Evolutionary conservation across 1,284 basidiomycete species (phyloP), one percentile per base, ranked within the genome.

Genomic region (Leccinum ponderosum): DNA sequence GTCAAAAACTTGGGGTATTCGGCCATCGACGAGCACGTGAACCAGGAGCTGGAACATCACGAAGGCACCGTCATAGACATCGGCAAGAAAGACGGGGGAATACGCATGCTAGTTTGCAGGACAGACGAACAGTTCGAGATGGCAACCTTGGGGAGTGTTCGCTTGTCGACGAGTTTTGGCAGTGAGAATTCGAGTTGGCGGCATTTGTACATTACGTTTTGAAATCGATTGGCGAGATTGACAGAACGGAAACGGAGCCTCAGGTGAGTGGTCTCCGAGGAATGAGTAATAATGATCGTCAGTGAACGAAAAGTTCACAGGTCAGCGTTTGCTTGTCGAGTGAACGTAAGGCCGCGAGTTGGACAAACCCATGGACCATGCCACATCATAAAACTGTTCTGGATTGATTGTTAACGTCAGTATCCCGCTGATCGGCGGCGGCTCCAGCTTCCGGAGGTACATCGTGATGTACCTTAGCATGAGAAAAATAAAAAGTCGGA

Each of bases 121-220:
- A 90, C 88, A 12, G 84, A 90, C 65, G 88, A 89, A 65, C 78
- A 89, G 81, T 71, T 85, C n/a, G 87, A 90, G 71, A 89, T 89
- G 86, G 86, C 87, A 25, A 77, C 20, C 20, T 22, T 22, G 20
- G 81, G 55, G 77, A 82, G 61, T 88, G 86, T 71, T 68, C 69
- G 14, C 55, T 72, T 11, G 14, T 42, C 1, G 56, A 55, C n/a
- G 52, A 56, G 29, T 72, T 69, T 56, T 67, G 69, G 66, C 12
- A 3, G 44, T 69, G 57, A 15, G 35, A 44, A 17, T 44, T 44
- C 17, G 42, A 44, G 17, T 44, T 44, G 42, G 9, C n/a, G 12
- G 15, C 17, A 6, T 22, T 9, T 48, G 57, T 48, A 64, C 27
- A 3, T 14, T 29, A 33, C 33, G 12, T 33, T 0, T 44, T 2